Evolutionary conservation across 1,284 basidiomycete genomes (phyloP), one percentile per base, ranked within the genome.

Genomic region (Exobasidium rhododendri): DNA sequence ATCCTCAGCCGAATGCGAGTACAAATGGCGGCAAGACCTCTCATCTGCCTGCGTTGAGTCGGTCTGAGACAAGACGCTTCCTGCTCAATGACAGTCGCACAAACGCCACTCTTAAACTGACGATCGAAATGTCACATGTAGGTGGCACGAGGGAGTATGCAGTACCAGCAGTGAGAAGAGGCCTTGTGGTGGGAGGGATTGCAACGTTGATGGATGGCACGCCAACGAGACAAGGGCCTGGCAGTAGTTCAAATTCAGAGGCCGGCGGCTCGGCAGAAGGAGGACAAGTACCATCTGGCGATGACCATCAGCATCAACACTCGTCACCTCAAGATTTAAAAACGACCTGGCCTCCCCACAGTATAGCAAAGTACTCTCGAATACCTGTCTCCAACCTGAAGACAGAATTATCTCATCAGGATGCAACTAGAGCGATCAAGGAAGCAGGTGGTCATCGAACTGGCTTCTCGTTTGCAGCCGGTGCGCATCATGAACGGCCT

Each of bases 61-160:
- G 77, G 17, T 52, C 63, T 26, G 84, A 90, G 29, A 86, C 85
- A 2, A 83, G 89, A 17, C 83, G 86, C 24, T 89, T 90, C 78
- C 83, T 91, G 14, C 81, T 91, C 5, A 82, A 85, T 57, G 84
- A 89, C 68, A 89, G 87, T 76, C 89, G 88, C 80, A 89, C 87
- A 47, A 91, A 91, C 67, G 88, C 89, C 0, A 88, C 87, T 1
- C 83, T 91, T 28, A 70, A 88, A 85, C 79, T 90, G 13, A 85
- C 87, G 4, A 83, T 89, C 53, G 83, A 86, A 54, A 80, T 89
- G 55, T 83, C 84, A 44, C 83, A 85, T 66, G 80, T 87, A 17
- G 85, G 85, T 22, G 87, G 87, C 1, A 83, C 86, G 65, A 81
- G 82, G 4, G 71, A 83, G 26, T 91, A 86, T 74, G 83, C 82